Base-by-base conservation (phyloP, 805 yeast genomes). In the Novakomyces olei region DNA sequence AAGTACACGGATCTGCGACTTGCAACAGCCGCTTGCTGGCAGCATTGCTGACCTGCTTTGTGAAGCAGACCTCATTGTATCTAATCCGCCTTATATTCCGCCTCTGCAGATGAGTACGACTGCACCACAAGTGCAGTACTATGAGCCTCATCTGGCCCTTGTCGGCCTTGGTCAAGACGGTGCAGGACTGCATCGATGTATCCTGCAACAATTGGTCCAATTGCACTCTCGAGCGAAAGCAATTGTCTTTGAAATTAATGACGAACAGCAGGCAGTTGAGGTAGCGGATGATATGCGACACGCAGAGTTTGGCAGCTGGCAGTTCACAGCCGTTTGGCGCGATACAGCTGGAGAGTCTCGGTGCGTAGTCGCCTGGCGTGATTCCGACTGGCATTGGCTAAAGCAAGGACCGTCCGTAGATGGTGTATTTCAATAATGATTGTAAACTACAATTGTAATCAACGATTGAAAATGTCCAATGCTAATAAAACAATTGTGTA, bases 41-140 rank as follows among this genome's bases (percentile, higher is more conserved):
- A 9, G 6, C 29, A 17, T 26, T 4, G 34, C 24, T 10, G 32
- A 37, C 32, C 14, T 39, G 34, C 38, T 38, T 14, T 16, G 15
- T 4, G 3, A 5, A 4, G 39, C 57, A n/a, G 75, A 73, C 37
- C 34, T 85, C 2, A 46, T 88, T 1, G 63, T 72, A 0, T 67
- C 92, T 10, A 85, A 85, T 43, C 98, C 98, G 1, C 98, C 98
- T 0, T 85, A 85, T 45, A 72, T 83, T 4, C 68, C 77, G 0
- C 5, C 19, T 30, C 63, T 63, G 44, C 37, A 38, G 7, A 5
- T 23, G 4, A 8, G 14, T n/a, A 51, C 62, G 8, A 66, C 70
- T 0, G 75, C 69, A 36, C 47, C 44, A 29, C 74, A 92, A 0
- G 96, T 85, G 0, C 53, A 63, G 25, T 26, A 50, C 8, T 72